Evolutionary conservation across 2,329 filamentous ascomycete genomes (phyloP).

Genomic region (Aspergillus sp.): DNA sequence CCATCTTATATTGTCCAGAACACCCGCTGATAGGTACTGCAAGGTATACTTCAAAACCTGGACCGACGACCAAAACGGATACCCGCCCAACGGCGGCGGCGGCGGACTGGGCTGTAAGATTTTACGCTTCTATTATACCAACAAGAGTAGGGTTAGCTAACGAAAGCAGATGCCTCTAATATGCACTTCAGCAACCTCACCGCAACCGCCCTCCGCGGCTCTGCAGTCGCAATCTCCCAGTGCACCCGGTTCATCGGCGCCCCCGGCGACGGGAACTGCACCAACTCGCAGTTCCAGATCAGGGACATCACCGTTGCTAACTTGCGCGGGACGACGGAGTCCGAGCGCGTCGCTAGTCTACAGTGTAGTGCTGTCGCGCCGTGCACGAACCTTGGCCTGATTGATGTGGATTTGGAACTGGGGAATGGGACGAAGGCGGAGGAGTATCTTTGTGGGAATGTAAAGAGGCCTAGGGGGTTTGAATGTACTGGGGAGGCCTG

Average conservation of each 20-base stretch:
- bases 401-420: constrained; percentile 19
- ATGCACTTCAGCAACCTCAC: constrained; percentile 39
- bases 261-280: constrained; percentile 36
- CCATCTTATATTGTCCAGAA: accelerated
- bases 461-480: constrained; percentile 21
- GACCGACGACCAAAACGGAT: constrained; percentile 53
- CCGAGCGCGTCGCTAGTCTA: constrained; percentile 25
- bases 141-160: too few species aligned
- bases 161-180: constrained; percentile 31
- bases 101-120: constrained; percentile 56
- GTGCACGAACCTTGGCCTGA: constrained; percentile 25
- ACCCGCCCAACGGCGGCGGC: constrained; percentile 59
- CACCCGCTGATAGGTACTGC: not conserved
- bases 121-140: too few species aligned
- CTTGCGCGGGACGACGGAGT: constrained; percentile 20
- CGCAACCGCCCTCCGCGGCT: constrained; percentile 26
- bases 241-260: constrained; percentile 41
- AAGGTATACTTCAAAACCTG: constrained; percentile 59
- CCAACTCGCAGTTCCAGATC: constrained; percentile 43
- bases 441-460: constrained; percentile 29
- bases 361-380: constrained; percentile 33
- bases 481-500: constrained; percentile 26
- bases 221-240: constrained; percentile 39
- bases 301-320: constrained; percentile 27
- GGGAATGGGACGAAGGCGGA: constrained; percentile 19